Conservation (phyloP, 169 alveolate species). For the Cryptosporidium tyzzeri region DNA sequence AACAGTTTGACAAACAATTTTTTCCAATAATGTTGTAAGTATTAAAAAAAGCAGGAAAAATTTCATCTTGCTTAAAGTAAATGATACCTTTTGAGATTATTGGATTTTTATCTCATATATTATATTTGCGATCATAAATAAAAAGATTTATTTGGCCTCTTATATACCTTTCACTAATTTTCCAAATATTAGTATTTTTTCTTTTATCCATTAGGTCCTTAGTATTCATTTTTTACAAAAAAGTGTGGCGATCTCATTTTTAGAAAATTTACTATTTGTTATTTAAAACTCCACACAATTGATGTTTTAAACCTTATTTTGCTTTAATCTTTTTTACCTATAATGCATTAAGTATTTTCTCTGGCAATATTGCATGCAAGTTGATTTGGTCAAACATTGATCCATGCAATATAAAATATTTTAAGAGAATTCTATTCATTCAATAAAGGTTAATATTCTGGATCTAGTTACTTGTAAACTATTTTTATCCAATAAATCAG, state of each 20-base stretch:
- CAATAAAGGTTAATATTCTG: neutral
- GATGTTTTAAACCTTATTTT: neutral
- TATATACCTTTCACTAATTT: neutral
- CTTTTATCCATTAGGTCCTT: neutral
- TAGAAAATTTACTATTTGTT: constrained; percentile 7
- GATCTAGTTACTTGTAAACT: neutral
- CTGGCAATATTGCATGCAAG: neutral
- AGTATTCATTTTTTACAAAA: neutral
- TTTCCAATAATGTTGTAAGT: constrained; percentile 1
- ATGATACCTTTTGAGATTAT: neutral
- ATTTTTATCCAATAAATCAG: no score
- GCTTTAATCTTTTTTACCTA: neutral
- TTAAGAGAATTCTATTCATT: neutral
- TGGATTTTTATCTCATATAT: constrained; percentile 20
- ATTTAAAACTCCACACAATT: constrained; percentile 19
- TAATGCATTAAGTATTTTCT: neutral
- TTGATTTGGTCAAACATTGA: no score
- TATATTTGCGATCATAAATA: neutral
- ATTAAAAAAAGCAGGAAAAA: neutral
- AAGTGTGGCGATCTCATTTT: constrained; percentile 20
- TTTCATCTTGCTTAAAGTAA: neutral
- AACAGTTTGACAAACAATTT: constrained; percentile 1
- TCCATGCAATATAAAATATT: no score
- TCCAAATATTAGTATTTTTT: constrained; percentile 5
- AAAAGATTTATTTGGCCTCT: neutral